phyloP scores from a whole-genome alignment of 1,139 yeast species.

The Pichiaceae sp. region DNA sequence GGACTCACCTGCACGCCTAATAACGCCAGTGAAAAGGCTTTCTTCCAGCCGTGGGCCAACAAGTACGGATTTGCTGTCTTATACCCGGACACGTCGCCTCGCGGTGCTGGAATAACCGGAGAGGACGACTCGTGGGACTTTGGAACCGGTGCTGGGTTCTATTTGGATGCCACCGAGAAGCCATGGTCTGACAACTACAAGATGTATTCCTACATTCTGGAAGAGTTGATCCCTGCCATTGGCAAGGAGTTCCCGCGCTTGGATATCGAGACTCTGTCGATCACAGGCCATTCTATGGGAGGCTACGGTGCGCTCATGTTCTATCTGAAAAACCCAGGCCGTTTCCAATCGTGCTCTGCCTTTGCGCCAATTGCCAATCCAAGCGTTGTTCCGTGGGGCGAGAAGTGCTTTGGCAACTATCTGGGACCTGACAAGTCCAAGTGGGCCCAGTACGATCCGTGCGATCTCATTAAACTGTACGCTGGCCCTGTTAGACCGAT shows the following conservation, averaged over 20 bases:
- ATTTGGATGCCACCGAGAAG: conserved; percentile 69
- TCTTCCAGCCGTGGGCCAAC: conserved; percentile 73
- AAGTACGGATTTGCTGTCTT: conserved; percentile 80
- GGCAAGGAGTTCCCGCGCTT: conserved; percentile 38
- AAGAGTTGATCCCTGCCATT: conserved; percentile 55
- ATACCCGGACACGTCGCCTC: conserved; percentile 95
- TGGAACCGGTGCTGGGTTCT: conserved; percentile 94
- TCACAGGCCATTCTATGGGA: conserved; percentile 98
- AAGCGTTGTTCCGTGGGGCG: conserved; percentile 71
- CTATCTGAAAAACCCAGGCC: conserved; percentile 63
- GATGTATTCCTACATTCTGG: conserved; percentile 78
- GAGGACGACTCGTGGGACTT: conserved; percentile 84
- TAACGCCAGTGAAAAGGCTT: conserved; percentile 93
- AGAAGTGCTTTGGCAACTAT: conserved; percentile 73
- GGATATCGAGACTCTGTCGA: conserved; percentile 53
- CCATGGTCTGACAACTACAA: conserved; percentile 70
- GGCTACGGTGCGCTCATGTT: conserved; percentile 89
- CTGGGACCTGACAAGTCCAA: conserved; percentile 49
- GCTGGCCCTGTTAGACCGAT: conserved; percentile 39
- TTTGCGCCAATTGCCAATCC: conserved; percentile 91
- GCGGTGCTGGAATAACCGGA: conserved; percentile 79
- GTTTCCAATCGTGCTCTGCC: conserved; percentile 78
- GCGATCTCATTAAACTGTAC: conserved; percentile 54
- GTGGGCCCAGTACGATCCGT: conserved; percentile 80
- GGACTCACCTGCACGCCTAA: conserved; percentile 93